Percentiles rank a stretch among this genome's conserved stretches.
phyloP scores from a whole-genome alignment of 2,329 filamentous ascomycete species.

The Ophiostoma pallidulum region DNA sequence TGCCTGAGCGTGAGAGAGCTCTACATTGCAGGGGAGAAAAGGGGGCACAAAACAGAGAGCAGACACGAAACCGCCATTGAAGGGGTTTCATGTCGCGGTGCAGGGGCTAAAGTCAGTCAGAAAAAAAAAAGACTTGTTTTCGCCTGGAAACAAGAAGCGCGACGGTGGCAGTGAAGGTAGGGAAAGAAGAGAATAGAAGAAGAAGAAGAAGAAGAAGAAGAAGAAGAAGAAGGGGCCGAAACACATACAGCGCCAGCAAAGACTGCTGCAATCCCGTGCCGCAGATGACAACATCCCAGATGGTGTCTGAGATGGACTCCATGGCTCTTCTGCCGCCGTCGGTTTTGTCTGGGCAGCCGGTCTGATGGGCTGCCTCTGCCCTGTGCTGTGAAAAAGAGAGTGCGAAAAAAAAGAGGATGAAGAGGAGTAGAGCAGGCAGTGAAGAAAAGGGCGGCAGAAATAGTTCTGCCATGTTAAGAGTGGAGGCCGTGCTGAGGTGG shows the following conservation, averaged over 20 bases:
- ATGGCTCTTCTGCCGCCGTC: no score
- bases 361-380: no score
- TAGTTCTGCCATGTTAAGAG: no score
- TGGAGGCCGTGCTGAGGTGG: no score
- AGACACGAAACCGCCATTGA: no score
- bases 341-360: neutral
- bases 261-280: conserved; percentile 73
- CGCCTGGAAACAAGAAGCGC: neutral
- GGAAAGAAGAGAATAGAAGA: conserved; percentile 17
- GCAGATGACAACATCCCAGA: conserved; percentile 71
- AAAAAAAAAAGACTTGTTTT: conserved; percentile 38
- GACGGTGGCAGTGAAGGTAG: no score
- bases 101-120: conserved; percentile 60
- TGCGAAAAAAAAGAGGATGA: neutral
- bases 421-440: conserved; percentile 14
- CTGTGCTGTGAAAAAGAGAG: no score
- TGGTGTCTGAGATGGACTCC: conserved; percentile 64
- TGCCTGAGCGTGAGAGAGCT: conserved; percentile 82
- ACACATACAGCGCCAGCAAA: conserved; percentile 44
- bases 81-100: conserved; percentile 20
- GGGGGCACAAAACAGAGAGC: neutral
- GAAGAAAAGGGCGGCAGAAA: conserved; percentile 1
- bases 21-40: conserved; percentile 44
- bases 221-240: conserved; percentile 24
- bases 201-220: neutral